These are phyloP conservation scores for Didymosphaeria variabile DNA, from an alignment of 2,329 filamentous ascomycete genomes.

Conservation along the genomic window DNA sequence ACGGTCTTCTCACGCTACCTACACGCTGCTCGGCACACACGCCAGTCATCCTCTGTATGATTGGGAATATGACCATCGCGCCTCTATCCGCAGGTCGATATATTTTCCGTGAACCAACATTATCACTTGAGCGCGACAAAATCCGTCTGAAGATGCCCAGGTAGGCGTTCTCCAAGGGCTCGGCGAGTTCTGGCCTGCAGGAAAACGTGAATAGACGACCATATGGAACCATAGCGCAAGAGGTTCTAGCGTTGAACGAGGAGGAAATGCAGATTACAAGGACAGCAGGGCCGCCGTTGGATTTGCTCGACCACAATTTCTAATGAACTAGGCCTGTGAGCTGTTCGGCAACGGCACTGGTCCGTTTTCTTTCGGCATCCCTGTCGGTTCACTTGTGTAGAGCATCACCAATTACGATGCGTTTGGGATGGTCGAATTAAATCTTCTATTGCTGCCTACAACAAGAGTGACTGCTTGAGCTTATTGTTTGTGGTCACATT, in stretches of 20 bases:
- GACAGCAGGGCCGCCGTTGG: slow-evolving; percentile 17
- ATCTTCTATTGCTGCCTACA: no score
- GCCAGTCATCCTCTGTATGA: slow-evolving; percentile 41
- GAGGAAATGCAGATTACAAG: slow-evolving; percentile 26
- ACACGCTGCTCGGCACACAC: slow-evolving; percentile 31
- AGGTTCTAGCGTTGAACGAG: slow-evolving; percentile 25
- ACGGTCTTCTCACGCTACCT: slow-evolving; percentile 33
- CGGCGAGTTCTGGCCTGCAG: slow-evolving; percentile 32
- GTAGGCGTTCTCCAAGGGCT: slow-evolving; percentile 35
- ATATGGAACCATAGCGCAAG: slow-evolving; percentile 31
- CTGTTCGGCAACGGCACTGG: slow-evolving; percentile 7
- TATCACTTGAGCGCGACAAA: slow-evolving; percentile 31
- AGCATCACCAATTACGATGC: not conserved
- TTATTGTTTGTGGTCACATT: no score
- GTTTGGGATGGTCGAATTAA: not conserved
- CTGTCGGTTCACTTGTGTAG: not conserved
- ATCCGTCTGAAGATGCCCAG: slow-evolving; percentile 39
- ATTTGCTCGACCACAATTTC: slow-evolving; percentile 25
- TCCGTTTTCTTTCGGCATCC: not conserved
- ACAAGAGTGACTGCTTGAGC: no score
- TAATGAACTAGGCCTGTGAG: slow-evolving; percentile 25
- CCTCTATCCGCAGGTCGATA: slow-evolving; percentile 36
- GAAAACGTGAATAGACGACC: slow-evolving; percentile 25
- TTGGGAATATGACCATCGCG: slow-evolving; percentile 36
- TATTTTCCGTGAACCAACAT: slow-evolving; percentile 30